Base-by-base conservation (phyloP, 78 protist genomes). In the Dictyostelium purpureum region DNA sequence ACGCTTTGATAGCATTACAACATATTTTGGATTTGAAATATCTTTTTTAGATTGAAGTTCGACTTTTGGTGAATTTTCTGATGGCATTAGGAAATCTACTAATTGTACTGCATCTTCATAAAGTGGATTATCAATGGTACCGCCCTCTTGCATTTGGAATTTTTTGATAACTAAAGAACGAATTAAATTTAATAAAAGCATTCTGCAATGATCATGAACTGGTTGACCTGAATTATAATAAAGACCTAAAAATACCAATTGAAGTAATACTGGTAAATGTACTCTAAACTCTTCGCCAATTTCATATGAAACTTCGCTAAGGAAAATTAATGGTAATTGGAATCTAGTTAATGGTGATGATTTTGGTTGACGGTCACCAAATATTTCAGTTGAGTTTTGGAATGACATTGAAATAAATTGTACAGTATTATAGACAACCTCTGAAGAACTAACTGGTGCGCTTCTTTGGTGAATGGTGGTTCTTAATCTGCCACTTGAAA, bases 141-240 rank as follows among this genome's bases (percentile, higher is more conserved):
- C 74, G 6, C 40, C 81, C 35, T 75, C 81, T 52, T 51, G 81
- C 31, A 75, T 21, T 31, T 85, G 92, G 26, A 47, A 85, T 26
- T 85, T 85, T 38, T 85, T 85, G 21, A 85, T 85, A 11, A 90
- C 94, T 9, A 90, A 69, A 47, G 40, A 75, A 24, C 89, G 61
- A 38, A 90, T 78, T 47, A 90, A 51, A 56, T 90, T 90, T 28
- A 90, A 40, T 26, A 90, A 49, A 11, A 90, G 37, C 54, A 78
- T n/a, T n/a, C 94, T 63, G 37, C 90, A 79, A 49, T 90, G 94
- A 47, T 90, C 94, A 35, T 90, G 89, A n/a, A 90, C 94, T 2
- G 87, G 94, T 70, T 90, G 94, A 63, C 71, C 71, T 5, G 77
- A 77, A 69, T 90, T 71, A 18, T 90, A 81, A 51, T 90, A 79